Evolutionary conservation across 2,329 filamentous ascomycete species (phyloP), one percentile per base, ranked within the genome.

Genomic region (Penicillium sp.): DNA sequence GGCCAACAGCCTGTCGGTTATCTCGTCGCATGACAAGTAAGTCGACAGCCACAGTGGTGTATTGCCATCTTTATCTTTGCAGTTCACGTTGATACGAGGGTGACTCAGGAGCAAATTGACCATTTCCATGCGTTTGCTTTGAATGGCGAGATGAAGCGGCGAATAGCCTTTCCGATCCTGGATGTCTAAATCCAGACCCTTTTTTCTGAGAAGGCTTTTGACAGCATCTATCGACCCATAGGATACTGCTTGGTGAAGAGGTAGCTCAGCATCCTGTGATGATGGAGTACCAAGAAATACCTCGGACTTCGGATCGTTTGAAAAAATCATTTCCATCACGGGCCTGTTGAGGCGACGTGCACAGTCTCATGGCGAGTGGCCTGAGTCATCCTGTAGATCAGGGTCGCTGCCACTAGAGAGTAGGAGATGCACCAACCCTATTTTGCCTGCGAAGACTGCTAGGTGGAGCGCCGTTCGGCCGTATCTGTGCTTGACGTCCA

Each of bases 41-140:
- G 44, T 55, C 30, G 51, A 44, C 13, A 48, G 11, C 47, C 44
- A 57, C 7, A 57, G 47, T 2, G 51, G 55, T 13, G 51, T 57
- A 30, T 57, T 57, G 7, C 55, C 47, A 38, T 57, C 11, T 38
- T 35, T 44, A 27, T 42, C 40, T 35, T 2, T 35, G 18, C 35
- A 39, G 42, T 46, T 39, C 13, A 46, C n/a, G 11, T 36, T 34
- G 8, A 10, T 18, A 43, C 10, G 13, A 2, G 29, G 41, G 35
- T 46, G 23, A 23, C 23, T 23, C 23, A 23, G 23, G 23, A 23
- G 23, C 23, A 23, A 23, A 23, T 23, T 23, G 29, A 32, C 49
- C 27, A 32, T 9, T 46, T 43, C 41, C 0, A 13, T 23, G 35
- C 41, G 41, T 6, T 36, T 44, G 13, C 14, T 32, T 51, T 29